These are phyloP conservation scores for Hypoxylon cercidicola DNA, from an alignment of 495 filamentous ascomycete species.

Conservation along the genomic window DNA sequence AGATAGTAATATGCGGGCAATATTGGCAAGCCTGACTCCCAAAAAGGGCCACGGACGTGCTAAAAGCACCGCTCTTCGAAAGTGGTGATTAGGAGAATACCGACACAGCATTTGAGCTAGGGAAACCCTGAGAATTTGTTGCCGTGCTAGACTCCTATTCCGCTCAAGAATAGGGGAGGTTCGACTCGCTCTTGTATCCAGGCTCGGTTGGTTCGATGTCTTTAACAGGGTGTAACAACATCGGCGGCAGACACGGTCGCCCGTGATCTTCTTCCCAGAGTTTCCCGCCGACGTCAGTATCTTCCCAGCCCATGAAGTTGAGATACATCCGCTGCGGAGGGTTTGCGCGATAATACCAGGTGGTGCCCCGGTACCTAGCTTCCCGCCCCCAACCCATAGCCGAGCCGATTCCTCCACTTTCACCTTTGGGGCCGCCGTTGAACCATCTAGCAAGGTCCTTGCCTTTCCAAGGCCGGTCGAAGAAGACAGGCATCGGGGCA, in stretches of 20 bases:
- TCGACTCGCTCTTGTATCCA: slow-evolving; percentile 51
- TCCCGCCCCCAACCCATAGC: slow-evolving; percentile 64
- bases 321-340: slow-evolving; percentile 68
- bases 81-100: background rate
- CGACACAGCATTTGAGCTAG: background rate
- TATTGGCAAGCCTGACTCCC: slow-evolving; percentile 9
- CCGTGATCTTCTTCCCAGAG: slow-evolving; percentile 65
- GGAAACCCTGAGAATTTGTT: background rate
- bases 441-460: slow-evolving; percentile 67
- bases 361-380: slow-evolving; percentile 64
- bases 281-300: slow-evolving; percentile 58
- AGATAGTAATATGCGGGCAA: background rate
- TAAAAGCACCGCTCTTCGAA: slow-evolving; percentile 1
- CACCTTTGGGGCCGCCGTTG: slow-evolving; percentile 65
- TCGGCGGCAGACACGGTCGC: slow-evolving; percentile 64
- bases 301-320: slow-evolving; percentile 70
- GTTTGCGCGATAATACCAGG: slow-evolving; percentile 66
- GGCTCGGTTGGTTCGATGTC: slow-evolving; percentile 55
- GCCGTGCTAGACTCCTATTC: background rate
- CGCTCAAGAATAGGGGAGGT: slow-evolving; percentile 41
- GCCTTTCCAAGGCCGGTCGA: slow-evolving; percentile 68
- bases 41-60: slow-evolving; percentile 2
- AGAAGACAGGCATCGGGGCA: slow-evolving; percentile 75
- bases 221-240: slow-evolving; percentile 66
- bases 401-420: slow-evolving; percentile 58